A percentile compares a stretch with the other conserved stretches of the same genome.
phyloP scores from a whole-genome alignment of 2,329 filamentous ascomycete species.

The Neofusicoccum kwambonambiense region DNA sequence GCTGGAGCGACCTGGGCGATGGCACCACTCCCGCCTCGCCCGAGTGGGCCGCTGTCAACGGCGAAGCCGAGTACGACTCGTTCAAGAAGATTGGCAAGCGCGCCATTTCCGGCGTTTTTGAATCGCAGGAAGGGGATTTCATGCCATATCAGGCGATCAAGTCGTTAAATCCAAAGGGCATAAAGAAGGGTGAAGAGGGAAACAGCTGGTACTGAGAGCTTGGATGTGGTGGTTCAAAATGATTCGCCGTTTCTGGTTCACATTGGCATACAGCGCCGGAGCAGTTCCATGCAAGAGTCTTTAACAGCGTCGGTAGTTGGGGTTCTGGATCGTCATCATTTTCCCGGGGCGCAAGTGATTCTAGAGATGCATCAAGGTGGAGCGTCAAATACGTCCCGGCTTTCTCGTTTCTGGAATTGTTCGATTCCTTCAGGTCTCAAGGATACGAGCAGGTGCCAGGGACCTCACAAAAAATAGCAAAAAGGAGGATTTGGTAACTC shows the following conservation, averaged over 20 bases:
- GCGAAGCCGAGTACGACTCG: constrained; percentile 51
- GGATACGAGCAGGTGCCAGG: no score
- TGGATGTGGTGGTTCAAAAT: not conserved
- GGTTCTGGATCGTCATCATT: no score
- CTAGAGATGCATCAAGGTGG: no score
- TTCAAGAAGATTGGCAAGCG: constrained; percentile 54
- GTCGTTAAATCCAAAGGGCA: constrained; percentile 57
- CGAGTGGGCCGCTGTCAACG: constrained; percentile 59
- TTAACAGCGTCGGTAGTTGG: no score
- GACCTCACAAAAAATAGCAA: no score
- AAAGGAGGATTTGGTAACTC: no score
- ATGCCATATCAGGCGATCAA: constrained; percentile 59
- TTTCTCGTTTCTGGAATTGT: no score
- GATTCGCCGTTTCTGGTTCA: not conserved
- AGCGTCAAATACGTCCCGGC: no score
- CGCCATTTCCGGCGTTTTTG: constrained; percentile 59
- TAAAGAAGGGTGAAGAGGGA: constrained; percentile 55
- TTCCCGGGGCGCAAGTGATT: no score
- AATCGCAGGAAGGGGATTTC: constrained; percentile 54
- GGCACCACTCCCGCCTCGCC: constrained; percentile 50
- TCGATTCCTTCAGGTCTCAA: no score
- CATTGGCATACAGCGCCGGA: not conserved
- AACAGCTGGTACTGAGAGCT: constrained; percentile 56
- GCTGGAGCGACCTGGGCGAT: constrained; percentile 62
- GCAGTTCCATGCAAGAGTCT: not conserved